Evolutionary conservation across 371 early-diverging fungal genomes (phyloP).

Genomic region (Rhizopus sp.): DNA sequence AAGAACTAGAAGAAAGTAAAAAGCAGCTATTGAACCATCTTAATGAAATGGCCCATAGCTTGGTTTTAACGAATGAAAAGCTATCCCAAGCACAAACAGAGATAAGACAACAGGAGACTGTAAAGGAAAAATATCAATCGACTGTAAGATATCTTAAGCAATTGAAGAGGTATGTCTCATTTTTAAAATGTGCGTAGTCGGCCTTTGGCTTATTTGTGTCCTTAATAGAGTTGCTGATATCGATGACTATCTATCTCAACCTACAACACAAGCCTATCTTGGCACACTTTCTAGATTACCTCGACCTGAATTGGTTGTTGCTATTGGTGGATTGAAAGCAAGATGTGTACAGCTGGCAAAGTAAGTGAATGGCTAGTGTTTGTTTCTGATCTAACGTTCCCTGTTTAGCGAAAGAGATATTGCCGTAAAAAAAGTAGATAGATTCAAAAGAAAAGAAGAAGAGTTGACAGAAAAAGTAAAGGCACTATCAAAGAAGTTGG

Average conservation of each 20-base stretch:
- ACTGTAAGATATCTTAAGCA: background rate
- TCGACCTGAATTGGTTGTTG: background rate
- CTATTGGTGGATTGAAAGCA: background rate
- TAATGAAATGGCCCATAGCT: background rate
- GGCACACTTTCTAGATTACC: background rate
- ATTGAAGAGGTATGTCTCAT: background rate
- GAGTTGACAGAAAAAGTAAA: background rate
- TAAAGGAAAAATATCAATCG: background rate
- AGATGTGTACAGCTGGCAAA: background rate
- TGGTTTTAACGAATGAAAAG: background rate
- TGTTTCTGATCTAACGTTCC: background rate
- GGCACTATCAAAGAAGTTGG: background rate
- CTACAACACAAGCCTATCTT: constrained; percentile 1
- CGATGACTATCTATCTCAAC: constrained; percentile 6
- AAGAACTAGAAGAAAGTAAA: background rate
- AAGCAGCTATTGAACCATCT: background rate
- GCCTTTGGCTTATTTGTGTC: background rate
- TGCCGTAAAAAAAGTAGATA: background rate
- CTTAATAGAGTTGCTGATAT: constrained; percentile 17
- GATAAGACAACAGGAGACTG: background rate
- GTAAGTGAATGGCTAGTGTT: background rate
- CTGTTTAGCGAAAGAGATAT: background rate
- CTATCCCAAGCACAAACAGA: background rate
- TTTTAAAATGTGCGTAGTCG: background rate
- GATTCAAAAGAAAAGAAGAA: background rate